Evolutionary conservation across 495 filamentous ascomycete species (phyloP), one percentile per base, ranked within the genome.

Genomic region (Aspergillus panamensis): DNA sequence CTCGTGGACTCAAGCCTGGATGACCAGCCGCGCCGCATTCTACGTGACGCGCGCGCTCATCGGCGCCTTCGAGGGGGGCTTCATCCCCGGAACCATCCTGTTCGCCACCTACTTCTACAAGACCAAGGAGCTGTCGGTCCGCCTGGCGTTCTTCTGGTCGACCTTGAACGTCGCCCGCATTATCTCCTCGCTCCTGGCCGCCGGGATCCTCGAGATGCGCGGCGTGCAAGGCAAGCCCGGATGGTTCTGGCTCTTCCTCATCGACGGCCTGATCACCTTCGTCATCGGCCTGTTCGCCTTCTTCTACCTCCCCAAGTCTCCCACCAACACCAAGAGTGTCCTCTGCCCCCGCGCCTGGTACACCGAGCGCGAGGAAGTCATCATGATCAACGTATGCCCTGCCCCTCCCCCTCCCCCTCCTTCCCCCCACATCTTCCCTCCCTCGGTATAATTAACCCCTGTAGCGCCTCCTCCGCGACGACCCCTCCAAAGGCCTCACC

Each of bases 231-330:
- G 77, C 12, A 64, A 78, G 9, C 45, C 72, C 1, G 80, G 81
- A 0, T 84, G 82, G 82, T 75, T 78, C 55, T 84, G 80, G 79
- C 69, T 83, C 8, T 83, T 84, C 67, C 60, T 79, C 12, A 63
- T 74, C 37, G 71, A 74, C 16, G 71, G 71, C 3, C 35, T 72
- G 6, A 30, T 73, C 16, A 73, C 71, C 0, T 69, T 69, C 35
- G 44, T 67, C 7, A 73, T 72, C 53, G 71, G 65, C 1, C 25
- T 67, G 5, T 50, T 70, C 10, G 65, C 63, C 51, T 53, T 66
- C 12, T 57, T 72, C 49, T 73, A 73, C 72, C 66, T 73, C 70
- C 52, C 69, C 68, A 48, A 69, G 3, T 82, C 81, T 0, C 77
- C 79, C 1, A 78, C 77, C 16, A 71, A 79, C 58, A 84, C 82